phyloP scores from a whole-genome alignment of 176 grass and related monocot genomes.

The Aegilops umbellulata region DNA sequence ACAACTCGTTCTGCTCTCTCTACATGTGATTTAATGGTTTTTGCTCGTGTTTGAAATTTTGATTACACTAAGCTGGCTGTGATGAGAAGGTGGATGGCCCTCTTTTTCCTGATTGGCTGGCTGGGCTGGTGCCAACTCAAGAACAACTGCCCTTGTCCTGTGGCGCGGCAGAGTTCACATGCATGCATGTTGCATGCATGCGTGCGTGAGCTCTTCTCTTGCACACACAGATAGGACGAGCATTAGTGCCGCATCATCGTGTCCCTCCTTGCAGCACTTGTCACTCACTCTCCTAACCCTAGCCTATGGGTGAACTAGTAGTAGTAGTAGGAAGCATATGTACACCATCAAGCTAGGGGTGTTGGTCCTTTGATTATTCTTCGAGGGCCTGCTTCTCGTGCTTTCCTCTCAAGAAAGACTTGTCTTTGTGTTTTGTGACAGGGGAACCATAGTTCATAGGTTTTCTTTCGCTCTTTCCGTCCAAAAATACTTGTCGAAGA shows the following conservation, averaged over 20 bases:
- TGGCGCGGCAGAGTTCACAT: constrained; percentile 29
- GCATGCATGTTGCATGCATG: constrained; percentile 26
- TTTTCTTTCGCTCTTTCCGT: too few relatives aligned
- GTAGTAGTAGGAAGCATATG: background rate
- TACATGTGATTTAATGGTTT: background rate
- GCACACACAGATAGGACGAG: background rate
- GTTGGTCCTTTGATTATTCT: background rate
- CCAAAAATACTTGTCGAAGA: too few relatives aligned
- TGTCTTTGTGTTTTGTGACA: background rate
- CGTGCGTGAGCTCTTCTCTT: background rate
- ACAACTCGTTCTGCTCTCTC: background rate
- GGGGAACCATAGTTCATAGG: background rate
- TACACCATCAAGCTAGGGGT: background rate
- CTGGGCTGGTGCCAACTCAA: background rate
- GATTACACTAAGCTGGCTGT: background rate
- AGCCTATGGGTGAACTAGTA: background rate
- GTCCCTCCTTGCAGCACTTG: background rate
- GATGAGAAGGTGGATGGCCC: background rate
- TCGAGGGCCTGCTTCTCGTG: background rate
- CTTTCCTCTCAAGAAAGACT: background rate
- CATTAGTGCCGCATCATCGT: background rate
- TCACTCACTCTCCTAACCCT: background rate
- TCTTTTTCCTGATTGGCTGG: background rate
- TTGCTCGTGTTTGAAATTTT: background rate
- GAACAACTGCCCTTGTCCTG: background rate